phyloP scores from a whole-genome alignment of 495 filamentous ascomycete genomes.

The Hypomontagnella monticulosa region DNA sequence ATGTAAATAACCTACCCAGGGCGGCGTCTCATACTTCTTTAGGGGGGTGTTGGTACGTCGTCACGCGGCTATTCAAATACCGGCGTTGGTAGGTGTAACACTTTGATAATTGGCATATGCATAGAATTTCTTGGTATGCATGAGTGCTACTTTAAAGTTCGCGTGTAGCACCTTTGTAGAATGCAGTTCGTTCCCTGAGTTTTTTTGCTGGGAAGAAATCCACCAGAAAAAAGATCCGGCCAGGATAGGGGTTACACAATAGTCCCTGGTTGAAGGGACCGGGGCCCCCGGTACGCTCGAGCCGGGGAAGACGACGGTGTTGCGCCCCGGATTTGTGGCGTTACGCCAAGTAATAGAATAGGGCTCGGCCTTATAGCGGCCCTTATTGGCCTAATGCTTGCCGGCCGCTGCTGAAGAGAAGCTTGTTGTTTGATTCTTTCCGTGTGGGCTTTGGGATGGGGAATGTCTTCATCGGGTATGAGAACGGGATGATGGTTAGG shows the following conservation, averaged over 20 bases:
- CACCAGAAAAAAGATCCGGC: conserved; percentile 10
- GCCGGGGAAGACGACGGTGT: conserved; percentile 24
- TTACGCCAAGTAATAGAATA: conserved; percentile 9
- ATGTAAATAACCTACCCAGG: neutral
- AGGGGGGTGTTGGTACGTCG: neutral
- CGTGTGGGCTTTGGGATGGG: neutral
- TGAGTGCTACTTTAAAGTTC: conserved; percentile 5
- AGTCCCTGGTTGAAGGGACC: conserved; percentile 3
- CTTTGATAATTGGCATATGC: neutral
- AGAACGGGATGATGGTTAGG: neutral
- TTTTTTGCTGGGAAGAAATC: conserved; percentile 6
- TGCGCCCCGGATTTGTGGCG: conserved; percentile 28
- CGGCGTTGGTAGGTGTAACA: conserved; percentile 10
- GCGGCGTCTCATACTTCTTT: neutral
- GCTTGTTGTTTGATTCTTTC: neutral
- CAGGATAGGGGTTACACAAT: conserved; percentile 1
- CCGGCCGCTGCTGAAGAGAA: neutral
- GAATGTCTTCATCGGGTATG: neutral
- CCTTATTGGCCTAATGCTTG: conserved; percentile 11
- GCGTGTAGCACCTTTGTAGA: conserved; percentile 10
- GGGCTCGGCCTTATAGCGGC: conserved; percentile 11
- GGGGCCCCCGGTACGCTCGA: neutral
- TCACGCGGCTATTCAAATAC: conserved; percentile 12
- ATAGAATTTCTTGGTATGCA: conserved; percentile 5
- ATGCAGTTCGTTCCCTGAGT: neutral